Base-by-base conservation (phyloP, 2,329 filamentous ascomycete genomes). In the Hypoxylon sp. region DNA sequence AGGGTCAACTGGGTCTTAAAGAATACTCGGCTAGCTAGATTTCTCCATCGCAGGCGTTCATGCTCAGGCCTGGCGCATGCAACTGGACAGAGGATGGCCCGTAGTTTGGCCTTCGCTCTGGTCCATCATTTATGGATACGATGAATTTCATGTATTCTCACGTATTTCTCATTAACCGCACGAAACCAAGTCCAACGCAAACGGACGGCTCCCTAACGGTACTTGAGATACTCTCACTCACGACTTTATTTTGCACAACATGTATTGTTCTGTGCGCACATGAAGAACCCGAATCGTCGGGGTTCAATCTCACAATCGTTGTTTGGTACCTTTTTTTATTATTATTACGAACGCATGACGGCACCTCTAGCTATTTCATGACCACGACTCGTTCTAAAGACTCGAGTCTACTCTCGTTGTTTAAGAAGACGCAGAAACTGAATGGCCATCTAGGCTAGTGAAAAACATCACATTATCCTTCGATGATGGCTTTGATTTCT, bases 1-100 rank as follows among this genome's bases (percentile, higher is more conserved):
- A 73, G 84, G 85, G 45, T 67, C 75, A 27, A 59, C 67, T 34
- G 68, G 58, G 27, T 70, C 74, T 53, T 75, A 70, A 56, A 60
- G 12, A 21, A 39, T 51, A 25, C 52, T 65, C 34, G 32, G 32
- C 56, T 57, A 37, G 46, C 39, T 57, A 25, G 14, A 51, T 23
- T 41, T 48, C n/a, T 65, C 50, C 21, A 48, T 50, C 53, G 41
- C 25, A 41, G 47, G 41, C 47, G 23, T 55, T 37, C 25, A 32
- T 21, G 9, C n/a, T 19, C 11, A 29, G 27, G 34, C 34, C 50
- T 27, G 14, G 47, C 48, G 29, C 48, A 45, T 23, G 14, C 21
- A 47, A 45, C 37, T 37, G 16, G 47, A 57, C 58, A 46, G 34
- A 53, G 19, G 48, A 39, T 25, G 48, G 45, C 16, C 34, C 23